Percentiles rank a stretch among this genome's conserved stretches.
phyloP scores from a whole-genome alignment of 495 filamentous ascomycete species.

The Trichodelitschia bisporula region DNA sequence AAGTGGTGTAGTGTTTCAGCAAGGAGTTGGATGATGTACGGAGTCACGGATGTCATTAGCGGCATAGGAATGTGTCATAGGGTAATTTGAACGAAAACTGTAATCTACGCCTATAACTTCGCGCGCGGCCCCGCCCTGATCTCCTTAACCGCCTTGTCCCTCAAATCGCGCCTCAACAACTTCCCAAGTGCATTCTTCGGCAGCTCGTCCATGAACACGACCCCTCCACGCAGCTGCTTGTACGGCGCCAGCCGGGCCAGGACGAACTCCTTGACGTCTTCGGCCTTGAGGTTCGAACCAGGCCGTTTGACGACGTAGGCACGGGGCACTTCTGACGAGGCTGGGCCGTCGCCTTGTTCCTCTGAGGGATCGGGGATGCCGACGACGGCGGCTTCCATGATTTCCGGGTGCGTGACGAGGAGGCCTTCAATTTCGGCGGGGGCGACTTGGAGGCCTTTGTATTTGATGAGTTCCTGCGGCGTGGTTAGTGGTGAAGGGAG shows the following conservation, averaged over 20 bases:
- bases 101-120: too few relatives aligned
- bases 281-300: constrained; percentile 24
- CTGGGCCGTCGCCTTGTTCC: constrained; percentile 17
- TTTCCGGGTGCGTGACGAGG: constrained; percentile 39
- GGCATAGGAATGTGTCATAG: too few relatives aligned
- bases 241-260: constrained; percentile 33
- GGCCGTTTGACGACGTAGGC: constrained; percentile 45
- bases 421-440: constrained; percentile 75
- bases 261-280: constrained; percentile 39
- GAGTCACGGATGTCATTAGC: too few relatives aligned
- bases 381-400: constrained; percentile 68
- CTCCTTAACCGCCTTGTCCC: constrained; percentile 25
- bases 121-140: constrained; percentile 13
- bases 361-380: constrained; percentile 38
- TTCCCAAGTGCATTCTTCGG: constrained; percentile 78
- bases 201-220: constrained; percentile 57
- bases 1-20: too few relatives aligned
- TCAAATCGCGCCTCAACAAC: constrained; percentile 53
- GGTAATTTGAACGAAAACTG: too few relatives aligned
- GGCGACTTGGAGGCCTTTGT: constrained; percentile 56
- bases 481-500: too few relatives aligned
- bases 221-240: constrained; percentile 62
- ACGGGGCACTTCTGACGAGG: constrained; percentile 61
- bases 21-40: too few relatives aligned
- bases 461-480: constrained; percentile 15